Conservation (phyloP, 176 grass and related monocot genomes). For the Rhynchospora breviuscula region DNA sequence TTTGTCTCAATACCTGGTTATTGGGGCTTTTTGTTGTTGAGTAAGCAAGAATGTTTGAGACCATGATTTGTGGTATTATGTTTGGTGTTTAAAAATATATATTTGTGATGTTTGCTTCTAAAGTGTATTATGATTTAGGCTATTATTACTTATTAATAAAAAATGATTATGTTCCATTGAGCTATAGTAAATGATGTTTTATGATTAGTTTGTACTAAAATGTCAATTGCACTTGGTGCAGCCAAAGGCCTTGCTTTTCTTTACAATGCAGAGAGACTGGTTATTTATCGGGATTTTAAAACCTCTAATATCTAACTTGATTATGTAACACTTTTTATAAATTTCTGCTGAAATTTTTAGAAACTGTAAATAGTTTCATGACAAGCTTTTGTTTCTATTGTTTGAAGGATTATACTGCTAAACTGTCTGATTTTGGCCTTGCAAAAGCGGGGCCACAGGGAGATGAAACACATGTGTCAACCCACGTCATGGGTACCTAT, state of each 20-base stretch:
- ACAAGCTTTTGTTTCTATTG: slow-evolving; percentile 23
- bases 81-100: no score
- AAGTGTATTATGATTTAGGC: no score
- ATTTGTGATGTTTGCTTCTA: no score
- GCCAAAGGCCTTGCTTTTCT: slow-evolving; percentile 96
- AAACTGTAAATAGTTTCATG: neutral
- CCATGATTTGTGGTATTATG: no score
- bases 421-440: slow-evolving; percentile 94
- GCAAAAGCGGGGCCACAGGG: slow-evolving; percentile 96
- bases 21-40: no score
- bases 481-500: slow-evolving; percentile 94
- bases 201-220: no score
- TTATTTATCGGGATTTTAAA: slow-evolving; percentile 99
- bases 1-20: no score
- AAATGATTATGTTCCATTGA: no score
- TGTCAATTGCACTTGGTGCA: slow-evolving; percentile 94
- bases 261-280: slow-evolving; percentile 79
- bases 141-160: no score
- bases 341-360: neutral
- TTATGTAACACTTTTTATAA: slow-evolving; percentile 47
- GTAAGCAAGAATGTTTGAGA: no score
- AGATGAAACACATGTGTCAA: slow-evolving; percentile 98
- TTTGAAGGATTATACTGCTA: slow-evolving; percentile 85
- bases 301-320: slow-evolving; percentile 99
- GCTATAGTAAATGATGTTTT: no score